Evolutionary conservation across 2,329 filamentous ascomycete genomes (phyloP), one percentile per base, ranked within the genome.

Genomic region (Aspergillus uvarum): DNA sequence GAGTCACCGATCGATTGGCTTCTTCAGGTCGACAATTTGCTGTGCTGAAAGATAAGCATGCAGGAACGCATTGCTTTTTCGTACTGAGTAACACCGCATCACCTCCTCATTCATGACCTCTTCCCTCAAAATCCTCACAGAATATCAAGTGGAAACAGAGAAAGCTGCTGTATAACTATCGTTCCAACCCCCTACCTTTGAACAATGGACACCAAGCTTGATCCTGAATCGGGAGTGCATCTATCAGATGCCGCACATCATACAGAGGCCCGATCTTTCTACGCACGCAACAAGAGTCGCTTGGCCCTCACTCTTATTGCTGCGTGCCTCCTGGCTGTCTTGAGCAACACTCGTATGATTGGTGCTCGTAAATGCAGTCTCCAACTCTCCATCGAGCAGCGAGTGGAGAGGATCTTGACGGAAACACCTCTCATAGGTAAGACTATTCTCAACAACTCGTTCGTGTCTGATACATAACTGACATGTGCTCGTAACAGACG

Each of bases 401-500:
- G 81, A 59, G 81, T 81, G 10, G 70, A 76, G 14, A 70, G 68
- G 42, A 83, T 83, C 26, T 66, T 83, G 31, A 69, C 71, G 5
- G 67, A 75, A 21, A 82, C 80, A 5, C 81, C 81, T 38, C 70
- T 83, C 59, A 82, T 83, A 65, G 80, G 80, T 81, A 67, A 51
- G 11, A 32, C 7, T 0, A 10, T 4, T 1, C 12, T 14, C 4
- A n/a, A 29, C 32, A 32, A 32, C n/a, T 26, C 47, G 35, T 10
- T 49, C 22, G 32, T 11, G 8, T 2, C 38, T 44, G 38, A 2
- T 16, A 44, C 1, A 44, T 7, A 44, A 19, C 5, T 44, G 6
- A 44, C 16, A 16, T 44, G 14, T 12, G 16, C 14, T 4, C 6
- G 38, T 19, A 2, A 2, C 65, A 93, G 93, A 97, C 75, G 93